Evolutionary conservation across 192 early-diverging fungal genomes (phyloP).

Genomic region (Rhizophagus clarus): DNA sequence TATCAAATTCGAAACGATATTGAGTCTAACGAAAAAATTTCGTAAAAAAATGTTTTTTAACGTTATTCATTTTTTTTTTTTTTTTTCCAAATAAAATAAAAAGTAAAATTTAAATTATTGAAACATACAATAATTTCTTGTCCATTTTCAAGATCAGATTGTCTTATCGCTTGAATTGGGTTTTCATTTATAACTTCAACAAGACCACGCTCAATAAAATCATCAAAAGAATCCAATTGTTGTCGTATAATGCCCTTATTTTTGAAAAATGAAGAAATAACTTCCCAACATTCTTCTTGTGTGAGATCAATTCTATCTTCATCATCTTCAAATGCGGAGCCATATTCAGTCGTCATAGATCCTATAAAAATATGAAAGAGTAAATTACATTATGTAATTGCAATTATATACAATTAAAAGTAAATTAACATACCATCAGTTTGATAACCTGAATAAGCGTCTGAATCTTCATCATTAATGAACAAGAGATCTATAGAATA

Average conservation of each 20-base stretch:
- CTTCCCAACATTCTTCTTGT: constrained; percentile 91
- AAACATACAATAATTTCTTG: constrained; percentile 70
- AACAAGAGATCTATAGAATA: too few relatives aligned
- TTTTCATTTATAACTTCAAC: constrained; percentile 95
- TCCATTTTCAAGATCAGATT: constrained; percentile 50
- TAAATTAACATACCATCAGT: neutral
- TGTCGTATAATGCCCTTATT: constrained; percentile 96
- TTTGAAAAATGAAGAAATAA: constrained; percentile 93
- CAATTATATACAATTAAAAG: too few relatives aligned
- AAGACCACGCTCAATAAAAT: constrained; percentile 95
- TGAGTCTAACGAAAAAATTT: neutral
- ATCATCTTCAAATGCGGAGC: neutral
- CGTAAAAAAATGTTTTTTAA: neutral
- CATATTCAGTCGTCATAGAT: neutral
- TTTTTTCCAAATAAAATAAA: too few relatives aligned
- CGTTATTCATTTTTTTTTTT: too few relatives aligned
- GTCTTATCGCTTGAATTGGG: constrained; percentile 76
- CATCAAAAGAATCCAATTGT: constrained; percentile 97
- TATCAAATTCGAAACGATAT: constrained; percentile 64
- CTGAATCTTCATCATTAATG: neutral
- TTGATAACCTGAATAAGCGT: neutral
- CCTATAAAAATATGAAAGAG: neutral
- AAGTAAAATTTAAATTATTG: neutral
- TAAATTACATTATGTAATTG: neutral
- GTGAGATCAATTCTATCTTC: constrained; percentile 41